Percentiles rank a stretch among this genome's conserved stretches.
These are phyloP conservation scores for Penicillium macrosclerotiorum DNA, from an alignment of 495 filamentous ascomycete species.

Conservation along the genomic window DNA sequence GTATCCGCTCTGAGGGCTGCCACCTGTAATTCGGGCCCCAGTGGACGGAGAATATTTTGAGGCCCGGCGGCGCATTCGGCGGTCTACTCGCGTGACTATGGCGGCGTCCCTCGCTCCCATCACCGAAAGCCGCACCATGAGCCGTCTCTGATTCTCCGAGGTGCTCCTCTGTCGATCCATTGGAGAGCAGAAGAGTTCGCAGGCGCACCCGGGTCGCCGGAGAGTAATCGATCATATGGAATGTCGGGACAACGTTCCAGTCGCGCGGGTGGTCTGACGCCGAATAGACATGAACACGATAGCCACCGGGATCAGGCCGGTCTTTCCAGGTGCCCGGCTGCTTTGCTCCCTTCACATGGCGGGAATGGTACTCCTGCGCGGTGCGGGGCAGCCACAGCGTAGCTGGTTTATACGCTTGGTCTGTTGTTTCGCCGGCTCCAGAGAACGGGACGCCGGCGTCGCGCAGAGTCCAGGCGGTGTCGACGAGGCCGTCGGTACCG, in stretches of 20 bases:
- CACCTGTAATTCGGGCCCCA: constrained; percentile 45
- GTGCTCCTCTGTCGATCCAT: background rate
- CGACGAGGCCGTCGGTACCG: constrained; percentile 28
- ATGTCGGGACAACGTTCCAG: constrained; percentile 21
- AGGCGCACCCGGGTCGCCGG: constrained; percentile 17
- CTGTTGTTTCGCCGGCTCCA: constrained; percentile 26
- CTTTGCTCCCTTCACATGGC: background rate
- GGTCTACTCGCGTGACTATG: background rate
- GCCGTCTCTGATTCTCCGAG: too few relatives aligned
- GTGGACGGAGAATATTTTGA: constrained; percentile 42
- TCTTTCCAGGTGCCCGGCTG: background rate
- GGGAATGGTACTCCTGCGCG: background rate
- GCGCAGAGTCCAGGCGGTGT: constrained; percentile 31
- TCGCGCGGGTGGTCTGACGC: constrained; percentile 27
- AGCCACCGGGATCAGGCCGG: background rate
- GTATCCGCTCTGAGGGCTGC: constrained; percentile 26
- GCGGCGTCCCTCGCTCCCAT: background rate
- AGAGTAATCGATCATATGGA: constrained; percentile 38
- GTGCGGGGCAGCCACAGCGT: constrained; percentile 12
- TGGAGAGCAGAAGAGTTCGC: constrained; percentile 14
- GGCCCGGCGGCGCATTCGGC: constrained; percentile 5
- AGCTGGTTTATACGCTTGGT: constrained; percentile 30
- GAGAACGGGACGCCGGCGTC: constrained; percentile 21
- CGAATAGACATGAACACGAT: constrained; percentile 24
- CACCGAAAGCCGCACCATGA: background rate